Conservation (phyloP, 2,329 filamentous ascomycete genomes). For the Diaporthe sp. region DNA sequence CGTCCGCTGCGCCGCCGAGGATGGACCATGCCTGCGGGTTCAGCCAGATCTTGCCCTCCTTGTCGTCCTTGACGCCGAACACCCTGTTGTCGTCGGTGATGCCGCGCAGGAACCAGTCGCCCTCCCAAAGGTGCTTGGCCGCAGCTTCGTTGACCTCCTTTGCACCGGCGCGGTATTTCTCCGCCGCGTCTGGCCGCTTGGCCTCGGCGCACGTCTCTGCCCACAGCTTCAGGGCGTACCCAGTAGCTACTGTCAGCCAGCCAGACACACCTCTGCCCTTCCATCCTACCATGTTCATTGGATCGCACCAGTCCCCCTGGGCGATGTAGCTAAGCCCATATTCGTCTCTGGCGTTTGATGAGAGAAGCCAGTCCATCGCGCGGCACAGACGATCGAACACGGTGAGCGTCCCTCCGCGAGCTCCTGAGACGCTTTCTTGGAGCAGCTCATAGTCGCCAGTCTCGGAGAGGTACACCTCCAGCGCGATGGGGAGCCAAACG, state of each 20-base stretch:
- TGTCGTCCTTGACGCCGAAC: constrained; percentile 65
- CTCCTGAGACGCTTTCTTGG: constrained; percentile 57
- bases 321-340: constrained; percentile 70
- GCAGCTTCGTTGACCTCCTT: constrained; percentile 63
- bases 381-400: constrained; percentile 68
- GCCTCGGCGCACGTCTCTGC: constrained; percentile 64
- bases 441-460: constrained; percentile 67
- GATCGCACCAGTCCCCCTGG: constrained; percentile 73
- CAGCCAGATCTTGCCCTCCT: constrained; percentile 70
- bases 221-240: constrained; percentile 67
- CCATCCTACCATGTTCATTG: constrained; percentile 74
- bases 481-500: constrained; percentile 68
- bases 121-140: constrained; percentile 68
- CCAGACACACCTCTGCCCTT: constrained; percentile 71
- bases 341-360: constrained; percentile 59
- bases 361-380: constrained; percentile 71
- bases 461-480: constrained; percentile 69
- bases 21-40: constrained; percentile 71
- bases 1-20: constrained; percentile 64
- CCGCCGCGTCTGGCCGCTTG: constrained; percentile 56
- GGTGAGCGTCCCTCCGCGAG: constrained; percentile 61
- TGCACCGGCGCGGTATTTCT: constrained; percentile 60
- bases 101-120: constrained; percentile 69
- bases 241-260: constrained; percentile 70
- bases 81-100: constrained; percentile 69